Evolutionary conservation across 768 basidiomycete species (phyloP).

Genomic region (Tulasnella sp.): DNA sequence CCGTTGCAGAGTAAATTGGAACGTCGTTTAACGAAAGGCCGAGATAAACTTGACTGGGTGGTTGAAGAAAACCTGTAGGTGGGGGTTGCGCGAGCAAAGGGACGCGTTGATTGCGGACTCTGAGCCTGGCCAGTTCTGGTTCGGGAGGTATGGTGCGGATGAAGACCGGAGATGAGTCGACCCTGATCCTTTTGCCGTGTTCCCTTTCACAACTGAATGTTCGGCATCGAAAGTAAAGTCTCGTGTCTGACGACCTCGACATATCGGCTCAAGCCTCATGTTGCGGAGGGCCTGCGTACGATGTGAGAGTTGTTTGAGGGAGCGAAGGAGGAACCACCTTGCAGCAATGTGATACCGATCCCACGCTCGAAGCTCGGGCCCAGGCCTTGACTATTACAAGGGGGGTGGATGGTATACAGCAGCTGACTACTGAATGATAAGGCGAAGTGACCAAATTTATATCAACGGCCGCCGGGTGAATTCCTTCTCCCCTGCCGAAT

Average conservation of each 20-base stretch:
- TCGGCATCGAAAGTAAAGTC: conserved; percentile 87
- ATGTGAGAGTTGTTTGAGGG: conserved; percentile 54
- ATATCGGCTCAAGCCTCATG: conserved; percentile 49
- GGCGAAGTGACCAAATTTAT: background rate
- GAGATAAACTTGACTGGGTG: conserved; percentile 68
- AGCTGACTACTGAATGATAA: background rate
- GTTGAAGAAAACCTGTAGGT: conserved; percentile 49
- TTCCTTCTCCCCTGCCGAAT: background rate
- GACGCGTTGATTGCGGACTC: conserved; percentile 64
- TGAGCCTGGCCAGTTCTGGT: conserved; percentile 71
- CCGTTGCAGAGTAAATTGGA: conserved; percentile 40
- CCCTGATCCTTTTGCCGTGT: too few relatives aligned
- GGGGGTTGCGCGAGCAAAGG: conserved; percentile 53
- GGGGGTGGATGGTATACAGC: background rate
- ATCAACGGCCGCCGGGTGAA: background rate
- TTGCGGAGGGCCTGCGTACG: conserved; percentile 56
- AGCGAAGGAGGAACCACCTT: conserved; percentile 13
- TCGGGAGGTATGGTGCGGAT: conserved; percentile 82
- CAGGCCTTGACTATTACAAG: background rate
- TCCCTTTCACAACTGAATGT: conserved; percentile 35
- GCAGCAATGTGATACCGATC: background rate
- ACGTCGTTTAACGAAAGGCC: conserved; percentile 34
- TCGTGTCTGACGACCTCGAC: conserved; percentile 67
- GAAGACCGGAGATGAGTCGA: conserved; percentile 58
- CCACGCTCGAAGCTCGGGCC: background rate